A percentile compares a stretch with the other conserved stretches of the same genome.
phyloP scores from a whole-genome alignment of 2,329 filamentous ascomycete species.

The Phyllosticta ampelicida region DNA sequence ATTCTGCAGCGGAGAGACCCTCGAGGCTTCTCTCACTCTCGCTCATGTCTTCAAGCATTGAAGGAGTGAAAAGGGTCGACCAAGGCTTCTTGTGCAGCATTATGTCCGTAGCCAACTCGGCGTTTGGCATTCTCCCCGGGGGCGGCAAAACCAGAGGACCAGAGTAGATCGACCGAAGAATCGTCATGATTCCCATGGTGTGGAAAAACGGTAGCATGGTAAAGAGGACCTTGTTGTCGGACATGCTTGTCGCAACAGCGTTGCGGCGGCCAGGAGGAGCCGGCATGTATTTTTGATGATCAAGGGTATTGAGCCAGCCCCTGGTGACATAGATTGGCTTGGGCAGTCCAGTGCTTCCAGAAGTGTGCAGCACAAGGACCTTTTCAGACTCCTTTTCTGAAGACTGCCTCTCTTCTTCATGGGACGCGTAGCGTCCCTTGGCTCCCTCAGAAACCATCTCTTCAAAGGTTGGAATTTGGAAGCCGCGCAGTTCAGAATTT shows the following conservation, averaged over 20 bases:
- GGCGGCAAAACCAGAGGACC: conserved; percentile 10
- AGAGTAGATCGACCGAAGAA: conserved; percentile 11
- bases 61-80: conserved; percentile 16
- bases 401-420: not conserved
- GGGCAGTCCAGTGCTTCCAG: conserved; percentile 26
- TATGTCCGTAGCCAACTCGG: conserved; percentile 12
- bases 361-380: conserved; percentile 23
- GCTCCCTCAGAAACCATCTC: conserved; percentile 3
- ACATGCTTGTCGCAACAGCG: conserved; percentile 5
- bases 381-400: conserved; percentile 13
- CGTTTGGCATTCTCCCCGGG: conserved; percentile 3
- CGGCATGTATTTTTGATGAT: conserved; percentile 14
- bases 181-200: conserved; percentile 11
- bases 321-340: conserved; percentile 20
- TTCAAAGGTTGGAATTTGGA: conserved; percentile 7
- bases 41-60: conserved; percentile 18
- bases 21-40: conserved; percentile 17
- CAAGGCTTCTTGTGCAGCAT: conserved; percentile 12
- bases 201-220: conserved; percentile 12
- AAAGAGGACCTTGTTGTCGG: conserved; percentile 3
- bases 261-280: conserved; percentile 11
- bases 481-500: not conserved
- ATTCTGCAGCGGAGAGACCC: conserved; percentile 15
- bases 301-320: conserved; percentile 11
- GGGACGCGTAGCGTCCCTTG: not conserved